Evolutionary conservation across 2,329 filamentous ascomycete species (phyloP), one percentile per base, ranked within the genome.

Genomic region (Leptographium procerum): DNA sequence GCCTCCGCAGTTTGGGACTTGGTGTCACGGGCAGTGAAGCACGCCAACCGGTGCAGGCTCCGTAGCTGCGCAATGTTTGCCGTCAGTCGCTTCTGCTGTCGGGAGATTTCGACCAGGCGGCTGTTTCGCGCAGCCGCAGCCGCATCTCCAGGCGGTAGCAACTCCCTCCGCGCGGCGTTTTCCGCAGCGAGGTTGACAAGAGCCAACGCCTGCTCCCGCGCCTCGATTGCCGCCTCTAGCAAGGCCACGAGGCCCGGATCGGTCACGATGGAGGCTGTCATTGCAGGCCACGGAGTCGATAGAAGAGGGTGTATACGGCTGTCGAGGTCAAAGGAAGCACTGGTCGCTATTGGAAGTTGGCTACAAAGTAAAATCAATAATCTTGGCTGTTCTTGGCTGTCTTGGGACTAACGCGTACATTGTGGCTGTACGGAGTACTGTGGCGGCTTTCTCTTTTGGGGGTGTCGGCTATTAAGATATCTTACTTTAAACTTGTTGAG

Each of bases 1-100:
- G 88, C 88, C 70, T 96, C 90, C 33, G 89, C 87, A 0, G 94
- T 97, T 65, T 84, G 78, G 57, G 87, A 79, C 71, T 97, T 97
- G 16, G 91, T 96, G 65, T 90, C 84, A 64, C 94, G 85, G 33
- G 91, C 89, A 33, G 84, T 80, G 65, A 96, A 81, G 64, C 91
- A 84, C 11, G 91, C 90, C 63, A 87, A 81, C 31, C 94, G 85
- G 69, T 96, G 92, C 31, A 94, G 78, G 14, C 88, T 88, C 58
- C 92, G 88, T 22, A 96, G 79, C 64, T 89, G 86, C 1, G 89
- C 84, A 11, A 96, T 81, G 65, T 89, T 86, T 58, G 90, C 86
- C 64, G 87, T 83, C 3, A 97, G 81, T 1, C 84, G 76, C 69
- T 94, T 95, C 70, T 95, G 89, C 68, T 89, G 84, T 67, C 84